Evolutionary conservation across 2,329 filamentous ascomycete genomes (phyloP).

Genomic region (Nannizziopsis barbatae): DNA sequence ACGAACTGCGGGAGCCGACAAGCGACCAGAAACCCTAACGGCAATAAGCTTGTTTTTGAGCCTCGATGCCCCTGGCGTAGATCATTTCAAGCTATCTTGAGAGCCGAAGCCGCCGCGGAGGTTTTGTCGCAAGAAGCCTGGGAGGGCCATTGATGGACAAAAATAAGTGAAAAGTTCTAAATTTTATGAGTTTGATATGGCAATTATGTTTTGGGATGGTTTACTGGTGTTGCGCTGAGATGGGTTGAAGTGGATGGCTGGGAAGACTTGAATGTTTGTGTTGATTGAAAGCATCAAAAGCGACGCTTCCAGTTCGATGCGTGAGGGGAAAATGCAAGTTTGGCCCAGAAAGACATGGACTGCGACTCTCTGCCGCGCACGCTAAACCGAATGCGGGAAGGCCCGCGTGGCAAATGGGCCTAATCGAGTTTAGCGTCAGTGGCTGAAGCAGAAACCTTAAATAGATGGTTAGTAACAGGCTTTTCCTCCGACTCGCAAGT

Average conservation of each 20-base stretch:
- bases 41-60: constrained; percentile 25
- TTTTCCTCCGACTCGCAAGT: no score
- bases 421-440: not conserved
- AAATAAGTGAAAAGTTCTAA: not conserved
- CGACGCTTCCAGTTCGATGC: not conserved
- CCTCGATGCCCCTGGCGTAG: constrained; percentile 13
- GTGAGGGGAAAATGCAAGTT: not conserved
- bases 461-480: not conserved
- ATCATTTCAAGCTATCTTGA: constrained; percentile 11
- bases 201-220: not conserved
- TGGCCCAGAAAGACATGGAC: not conserved
- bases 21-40: constrained; percentile 22
- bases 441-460: constrained; percentile 10
- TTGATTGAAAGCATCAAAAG: not conserved
- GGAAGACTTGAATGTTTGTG: not conserved
- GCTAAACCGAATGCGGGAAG: constrained; percentile 5
- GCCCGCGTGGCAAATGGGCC: not conserved
- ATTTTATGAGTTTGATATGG: not conserved
- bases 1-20: constrained; percentile 14
- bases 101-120: not conserved
- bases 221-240: not conserved
- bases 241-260: not conserved
- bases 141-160: not conserved
- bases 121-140: not conserved
- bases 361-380: not conserved